Base-by-base conservation (phyloP, 148 eudicot species). In the Vaccinium vitisidaea region DNA sequence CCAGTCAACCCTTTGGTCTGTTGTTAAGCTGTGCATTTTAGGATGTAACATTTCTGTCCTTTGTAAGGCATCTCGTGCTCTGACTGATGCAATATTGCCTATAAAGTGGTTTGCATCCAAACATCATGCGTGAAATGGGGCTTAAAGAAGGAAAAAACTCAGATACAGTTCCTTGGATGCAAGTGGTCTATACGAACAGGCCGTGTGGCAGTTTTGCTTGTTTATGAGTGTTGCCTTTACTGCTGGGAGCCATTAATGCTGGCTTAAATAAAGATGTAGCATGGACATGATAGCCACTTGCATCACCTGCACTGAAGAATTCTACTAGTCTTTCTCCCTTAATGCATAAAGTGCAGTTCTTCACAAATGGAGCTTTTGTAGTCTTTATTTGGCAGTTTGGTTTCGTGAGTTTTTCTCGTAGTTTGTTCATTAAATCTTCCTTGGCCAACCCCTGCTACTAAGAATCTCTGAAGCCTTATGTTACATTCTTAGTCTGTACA, bases 211-310 rank as follows among this genome's bases (percentile, higher is more conserved):
- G 16, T 77, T 23, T 77, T 77, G 59, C 39, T 48, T 25, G 50
- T 39, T 52, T 16, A 7, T 36, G 10, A 23, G 58, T 50, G 79
- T 52, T 52, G 59, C 59, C 59, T 23, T 77, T 50, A 76, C 52
- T 48, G 13, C 55, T n/a, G 61, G 11, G 36, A 54, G 56, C 46
- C 43, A 78, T 14, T 15, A 79, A 27, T 79, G 61, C 23, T 78
- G 81, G 67, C 81, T 79, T 54, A 48, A 79, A 55, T 79, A 27
- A 13, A 27, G 46, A 55, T 55, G 65, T 79, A 70, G 36, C 70
- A 58, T 19, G 36, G 67, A 30, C 27, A 32, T 56, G 70, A 58
- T 58, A 18, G 52, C 16, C 69, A 4, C 59, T 23, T 23, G 59
- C 80, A 23, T 27, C 61, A 78, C 32, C 48, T 56, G 70, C 69